phyloP scores from a whole-genome alignment of 192 early-diverging fungal genomes.

The Spizellomyces punctatus region DNA sequence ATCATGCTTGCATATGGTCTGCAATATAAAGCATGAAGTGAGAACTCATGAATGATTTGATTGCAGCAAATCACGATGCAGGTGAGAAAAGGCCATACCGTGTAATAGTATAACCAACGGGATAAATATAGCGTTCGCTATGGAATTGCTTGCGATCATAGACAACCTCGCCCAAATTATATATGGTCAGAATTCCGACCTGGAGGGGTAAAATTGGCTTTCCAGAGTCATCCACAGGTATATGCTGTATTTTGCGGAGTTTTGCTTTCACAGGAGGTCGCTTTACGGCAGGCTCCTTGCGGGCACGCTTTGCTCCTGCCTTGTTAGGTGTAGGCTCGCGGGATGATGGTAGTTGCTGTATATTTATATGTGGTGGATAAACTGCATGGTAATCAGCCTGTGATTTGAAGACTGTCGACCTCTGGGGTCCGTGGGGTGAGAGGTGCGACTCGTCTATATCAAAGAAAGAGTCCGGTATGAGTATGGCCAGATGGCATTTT shows the following conservation, averaged over 20 bases:
- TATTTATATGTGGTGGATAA: not conserved
- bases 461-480: not conserved
- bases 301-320: not conserved
- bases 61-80: no score
- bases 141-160: constrained; percentile 79
- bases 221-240: constrained; percentile 60
- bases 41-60: not conserved
- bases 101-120: constrained; percentile 80
- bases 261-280: constrained; percentile 12
- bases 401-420: not conserved
- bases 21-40: not conserved
- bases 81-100: constrained; percentile 8
- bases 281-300: not conserved
- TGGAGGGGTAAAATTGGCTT: constrained; percentile 74
- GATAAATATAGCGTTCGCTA: constrained; percentile 90
- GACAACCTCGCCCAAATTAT: constrained; percentile 72
- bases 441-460: not conserved
- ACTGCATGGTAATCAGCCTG: not conserved
- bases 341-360: not conserved
- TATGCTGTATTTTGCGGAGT: constrained; percentile 33
- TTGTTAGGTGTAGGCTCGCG: not conserved
- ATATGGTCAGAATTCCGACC: constrained; percentile 77
- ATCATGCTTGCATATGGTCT: constrained; percentile 73
- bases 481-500: not conserved
- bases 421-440: not conserved